Evolutionary conservation across 176 grass and related monocot genomes (phyloP), one percentile per base, ranked within the genome.

Genomic region (Coix lacrymajobi): DNA sequence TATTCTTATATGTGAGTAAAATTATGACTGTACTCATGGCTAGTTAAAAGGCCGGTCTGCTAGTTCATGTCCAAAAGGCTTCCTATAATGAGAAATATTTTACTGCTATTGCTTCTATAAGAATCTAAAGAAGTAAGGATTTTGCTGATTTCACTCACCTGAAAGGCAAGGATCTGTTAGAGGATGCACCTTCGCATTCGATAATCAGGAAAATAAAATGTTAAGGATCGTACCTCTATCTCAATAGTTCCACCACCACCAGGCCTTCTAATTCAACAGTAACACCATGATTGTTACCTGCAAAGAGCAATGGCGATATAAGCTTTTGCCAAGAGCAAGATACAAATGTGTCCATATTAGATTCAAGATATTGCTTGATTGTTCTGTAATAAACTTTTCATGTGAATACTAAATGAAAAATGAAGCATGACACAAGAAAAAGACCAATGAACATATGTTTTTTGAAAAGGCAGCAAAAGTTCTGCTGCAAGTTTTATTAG

Each of bases 231-330:
- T 84, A 91, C 95, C 90, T 98, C 95, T 58, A 98, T 86, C 70
- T 95, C 88, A 62, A 98, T 91, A 84, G 73, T 90, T 72, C 90
- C 92, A 83, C 92, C 88, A 82, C 84, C 90, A 91, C 90, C 79
- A 77, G 88, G 75, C 92, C 95, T 61, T 91, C 92, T 34, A 98
- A 62, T 82, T 93, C 84, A 39, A 95, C 82, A 66, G 73, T 75
- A 64, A 95, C 30, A 40, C 89, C 90, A 88, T 98, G 92, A 66
- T 73, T 84, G 69, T 88, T 84, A 85, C 95, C 95, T 98, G 77
- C 37, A 77, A 82, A 30, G 52, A 65, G 24, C 71, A 84, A 85
- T 22, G 11, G 19, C 19, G 49, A 62, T 36, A 26, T 49, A 85
- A 89, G 52, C 40, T 81, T 81, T 65, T 72, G 45, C 44, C 56